Base-by-base conservation (phyloP, 164 flowering plant species). In the Piper betle region DNA sequence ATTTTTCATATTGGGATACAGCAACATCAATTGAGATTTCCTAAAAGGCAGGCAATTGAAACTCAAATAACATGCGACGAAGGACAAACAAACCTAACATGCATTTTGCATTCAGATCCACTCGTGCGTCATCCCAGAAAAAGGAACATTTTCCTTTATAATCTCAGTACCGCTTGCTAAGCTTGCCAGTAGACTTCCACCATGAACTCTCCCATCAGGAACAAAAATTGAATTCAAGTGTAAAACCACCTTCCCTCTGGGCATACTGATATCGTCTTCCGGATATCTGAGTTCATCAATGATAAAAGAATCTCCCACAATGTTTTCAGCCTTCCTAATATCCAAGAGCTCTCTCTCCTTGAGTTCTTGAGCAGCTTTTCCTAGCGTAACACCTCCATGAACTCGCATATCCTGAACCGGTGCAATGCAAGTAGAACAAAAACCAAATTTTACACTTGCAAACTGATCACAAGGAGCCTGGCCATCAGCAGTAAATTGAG, bases 361-460 rank as follows among this genome's bases (percentile, higher is more conserved):
- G 39, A 79, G 75, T 17, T 73, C 81, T 18, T 65, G 79, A 40
- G 65, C 62, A 6, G 71, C 60, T 58, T 74, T 66, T 19, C 85
- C 88, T 62, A 84, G 16, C 17, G 85, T 83, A 54, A 76, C 80
- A 61, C 86, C 98, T 7, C 98, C 98, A 74, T 92, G 97, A 18
- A 89, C 96, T 62, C 96, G 79, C 68, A 72, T 84, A 73, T 92
- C 96, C 56, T 78, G 86, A 55, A 84, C 89, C 53, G 80, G 70
- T 25, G 90, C 86, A 75, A 77, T 77, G 60, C 87, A 96, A 8
- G 89, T 80, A 53, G 83, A 81, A 73, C 96, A 87, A 11, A 89
- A 81, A 39, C 94, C 98, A 37, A 81, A 74, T 71, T 82, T 87
- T 11, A 96, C 97, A 67, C 90, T 80, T 0, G 91, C 91, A 67